Base-by-base conservation (phyloP, 495 filamentous ascomycete genomes). In the Saxophila tyrrhenica region DNA sequence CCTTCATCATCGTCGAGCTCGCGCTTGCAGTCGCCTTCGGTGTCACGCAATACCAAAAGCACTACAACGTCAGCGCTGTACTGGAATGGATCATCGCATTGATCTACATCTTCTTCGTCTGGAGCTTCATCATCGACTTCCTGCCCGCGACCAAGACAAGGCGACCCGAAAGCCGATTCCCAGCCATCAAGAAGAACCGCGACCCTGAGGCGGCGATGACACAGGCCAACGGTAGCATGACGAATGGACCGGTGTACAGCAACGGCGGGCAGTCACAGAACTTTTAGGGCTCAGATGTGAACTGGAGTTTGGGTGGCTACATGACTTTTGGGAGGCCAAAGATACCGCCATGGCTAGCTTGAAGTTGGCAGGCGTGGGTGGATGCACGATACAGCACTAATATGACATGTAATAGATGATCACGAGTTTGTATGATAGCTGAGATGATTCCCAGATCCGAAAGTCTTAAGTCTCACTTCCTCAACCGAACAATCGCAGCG, bases 71-170 rank as follows among this genome's bases (percentile, higher is more conserved):
- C 13, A 73, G 69, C 8, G 78, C 75, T 3, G 56, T 77, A 23
- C 57, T 80, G 20, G 85, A 87, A 68, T 96, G 90, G 90, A 70
- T 83, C 50, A 84, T 98, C 56, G 83, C 89, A 21, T 82, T 97
- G 60, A 73, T 96, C 57, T 98, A 95, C 71, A 89, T 84, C 10
- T 85, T 87, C 62, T 96, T 94, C 67, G 73, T 95, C 41, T 77
- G 94, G 46, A 89, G 86, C 39, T 97, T 95, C 72, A 79, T 85
- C 51, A 72, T 97, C 62, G 92, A 98, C 65, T 74, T 98, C 38
- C 72, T 88, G 49, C 92, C 92, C 0, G 87, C 89, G 19, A 75
- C 85, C 1, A 73, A 77, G 15, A 87, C 79, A 2, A 84, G 82
- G 55, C 69, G 67, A 32, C 70, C 73, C 50, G 48, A 71, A 50